Percentiles rank a stretch among this genome's conserved stretches.
Conservation (phyloP, 2,329 filamentous ascomycete species). For the Venturia nashicola region DNA sequence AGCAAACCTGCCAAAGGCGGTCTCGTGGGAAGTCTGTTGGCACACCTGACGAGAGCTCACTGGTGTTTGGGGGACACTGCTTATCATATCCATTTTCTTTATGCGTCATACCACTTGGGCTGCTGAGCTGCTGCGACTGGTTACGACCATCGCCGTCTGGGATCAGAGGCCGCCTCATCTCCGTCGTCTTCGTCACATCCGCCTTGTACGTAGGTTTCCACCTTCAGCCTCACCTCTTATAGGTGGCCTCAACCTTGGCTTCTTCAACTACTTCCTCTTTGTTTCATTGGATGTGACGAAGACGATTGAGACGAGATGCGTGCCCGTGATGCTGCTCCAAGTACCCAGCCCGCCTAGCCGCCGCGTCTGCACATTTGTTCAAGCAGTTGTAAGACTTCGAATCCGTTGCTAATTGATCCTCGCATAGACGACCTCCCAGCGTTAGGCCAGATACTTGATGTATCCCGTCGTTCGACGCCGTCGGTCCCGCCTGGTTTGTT, state of each 20-base stretch:
- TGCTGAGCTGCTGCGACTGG: not conserved
- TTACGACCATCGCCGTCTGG: conserved; percentile 12
- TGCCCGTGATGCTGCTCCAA: not conserved
- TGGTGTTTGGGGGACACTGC: not conserved
- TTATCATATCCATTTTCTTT: conserved; percentile 2
- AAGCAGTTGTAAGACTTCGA: not conserved
- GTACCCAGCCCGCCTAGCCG: not conserved
- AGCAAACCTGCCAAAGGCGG: not conserved
- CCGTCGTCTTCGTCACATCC: conserved; percentile 32
- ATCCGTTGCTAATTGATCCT: not conserved
- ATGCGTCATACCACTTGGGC: not conserved
- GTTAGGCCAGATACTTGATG: conserved; percentile 6
- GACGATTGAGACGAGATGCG: conserved; percentile 16
- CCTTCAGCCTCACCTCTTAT: conserved; percentile 21
- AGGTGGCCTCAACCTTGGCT: conserved; percentile 5
- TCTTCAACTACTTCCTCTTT: conserved; percentile 16
- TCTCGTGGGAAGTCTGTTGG: not conserved
- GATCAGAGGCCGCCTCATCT: conserved; percentile 23
- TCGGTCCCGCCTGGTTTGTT: conserved; percentile 8
- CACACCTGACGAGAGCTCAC: not conserved
- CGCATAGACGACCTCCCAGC: conserved; percentile 6
- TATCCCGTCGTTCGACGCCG: conserved; percentile 6
- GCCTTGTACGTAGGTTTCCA: conserved; percentile 29
- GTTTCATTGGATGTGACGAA: conserved; percentile 24
- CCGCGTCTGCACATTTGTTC: not conserved